phyloP scores from a whole-genome alignment of 129 eudicot species.

The Helichrysum umbraculigerum region DNA sequence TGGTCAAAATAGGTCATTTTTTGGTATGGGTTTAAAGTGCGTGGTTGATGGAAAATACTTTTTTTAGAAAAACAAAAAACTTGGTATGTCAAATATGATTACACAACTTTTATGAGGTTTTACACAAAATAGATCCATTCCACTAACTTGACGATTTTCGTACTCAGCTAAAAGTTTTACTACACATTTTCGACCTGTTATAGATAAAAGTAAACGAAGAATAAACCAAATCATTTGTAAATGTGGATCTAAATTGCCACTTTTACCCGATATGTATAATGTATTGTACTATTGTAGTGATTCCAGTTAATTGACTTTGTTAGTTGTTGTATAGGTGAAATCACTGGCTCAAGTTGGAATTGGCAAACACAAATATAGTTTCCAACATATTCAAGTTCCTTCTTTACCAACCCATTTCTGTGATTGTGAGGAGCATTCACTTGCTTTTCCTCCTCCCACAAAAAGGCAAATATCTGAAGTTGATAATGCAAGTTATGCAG shows the following conservation, averaged over 20 bases:
- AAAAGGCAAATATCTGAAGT: constrained; percentile 28
- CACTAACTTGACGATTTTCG: not conserved
- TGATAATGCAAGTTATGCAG: constrained; percentile 44
- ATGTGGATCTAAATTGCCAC: constrained; percentile 2
- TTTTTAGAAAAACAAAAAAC: too few relatives aligned
- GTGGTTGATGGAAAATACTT: not conserved
- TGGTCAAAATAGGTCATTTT: not conserved
- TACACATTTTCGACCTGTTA: not conserved
- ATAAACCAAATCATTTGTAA: not conserved
- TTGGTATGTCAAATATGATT: too few relatives aligned
- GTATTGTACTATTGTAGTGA: not conserved
- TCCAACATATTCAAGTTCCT: constrained; percentile 78
- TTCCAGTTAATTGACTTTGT: constrained; percentile 12
- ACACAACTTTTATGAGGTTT: not conserved
- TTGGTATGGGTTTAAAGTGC: not conserved
- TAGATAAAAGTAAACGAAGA: not conserved
- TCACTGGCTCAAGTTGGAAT: constrained; percentile 71
- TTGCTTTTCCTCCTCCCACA: constrained; percentile 30
- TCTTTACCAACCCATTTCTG: constrained; percentile 76
- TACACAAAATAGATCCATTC: not conserved
- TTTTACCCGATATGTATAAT: not conserved
- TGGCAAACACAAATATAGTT: constrained; percentile 98
- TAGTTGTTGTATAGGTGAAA: constrained; percentile 55
- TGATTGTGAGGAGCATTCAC: constrained; percentile 83
- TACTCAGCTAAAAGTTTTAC: not conserved